Evolutionary conservation across 73 alveolate species (phyloP), one percentile per base, ranked within the genome.

Genomic region (Uronychia binucleata): DNA sequence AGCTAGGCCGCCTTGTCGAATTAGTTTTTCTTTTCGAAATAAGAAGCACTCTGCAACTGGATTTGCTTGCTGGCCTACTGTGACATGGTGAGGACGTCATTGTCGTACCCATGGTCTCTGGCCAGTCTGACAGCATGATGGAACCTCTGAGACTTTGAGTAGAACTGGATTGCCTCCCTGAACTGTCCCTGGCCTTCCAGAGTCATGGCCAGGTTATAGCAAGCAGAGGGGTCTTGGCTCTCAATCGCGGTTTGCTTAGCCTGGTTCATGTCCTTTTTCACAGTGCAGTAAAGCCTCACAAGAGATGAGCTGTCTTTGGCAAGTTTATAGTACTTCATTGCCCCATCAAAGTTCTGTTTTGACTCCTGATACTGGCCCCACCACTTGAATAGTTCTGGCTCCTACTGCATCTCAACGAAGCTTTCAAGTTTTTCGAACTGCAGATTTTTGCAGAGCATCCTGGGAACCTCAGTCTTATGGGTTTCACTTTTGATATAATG

Each of bases 41-140:
- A 98, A 33, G 91, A 97, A 27, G 99, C 99, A 0, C 95, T 83
- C 87, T 96, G 87, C 80, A 96, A 93, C 97, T 92, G 94, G 8
- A 98, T 92, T 76, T 92, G 84, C 84, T 95, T 92, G 83, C 97
- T 93, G 78, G 90, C 84, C 58, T 91, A 88, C 26, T 93, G 95
- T 31, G 97, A 86, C 78, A 98, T 90, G n/a, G 98, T 83, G 91
- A 94, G 88, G 0, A 98, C 97, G 58, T 98, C 99, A 34, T 95
- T 87, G 81, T 94, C 98, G 84, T 89, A 87, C 28, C 95, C 94
- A 74, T 97, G 91, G 77, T 97, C 98, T 79, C 91, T 95, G 28
- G 99, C 99, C 58, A 98, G 88, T 86, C 99, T 87, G 31, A 97
- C 96, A 13, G 99, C 99, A 79, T 98, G 98, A 86, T 95, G 97